Evolutionary conservation across 1,284 basidiomycete species (phyloP), one percentile per base, ranked within the genome.

Genomic region (Microbotryum intermedium): DNA sequence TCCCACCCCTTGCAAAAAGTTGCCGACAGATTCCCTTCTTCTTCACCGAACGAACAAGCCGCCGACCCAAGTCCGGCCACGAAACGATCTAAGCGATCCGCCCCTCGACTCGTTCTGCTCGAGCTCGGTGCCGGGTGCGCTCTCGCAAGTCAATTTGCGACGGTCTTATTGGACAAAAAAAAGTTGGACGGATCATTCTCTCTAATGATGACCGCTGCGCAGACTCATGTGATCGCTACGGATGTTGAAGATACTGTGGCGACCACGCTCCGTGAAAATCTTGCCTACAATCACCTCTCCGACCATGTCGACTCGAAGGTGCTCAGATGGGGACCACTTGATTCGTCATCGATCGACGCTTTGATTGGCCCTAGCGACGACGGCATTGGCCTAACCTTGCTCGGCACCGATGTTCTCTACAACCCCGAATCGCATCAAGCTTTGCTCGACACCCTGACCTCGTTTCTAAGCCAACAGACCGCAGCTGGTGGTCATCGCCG

Each of bases 51-150:
- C 4, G 23, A 30, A 28, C 43, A 16, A 6, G 50, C 21, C 20
- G 42, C 10, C 16, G 42, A 30, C 7, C 18, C 5, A 18, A 16
- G 25, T 18, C 44, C 29, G n/a, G 13, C n/a, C n/a, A 2, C 44
- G 28, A 45, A 29, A 9, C 49, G n/a, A 16, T 34, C 39, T 13
- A 44, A 30, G 4, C 20, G 18, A 43, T 23, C 4, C 44, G 25
- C 11, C 11, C 16, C 29, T 39, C 21, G 28, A 4, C 16, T n/a
- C 11, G 57, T 49, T 1, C 21, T 69, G 21, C 46, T 71, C 59
- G 70, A 71, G 50, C 64, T 71, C 11, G 70, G 70, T 8, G 67
- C 69, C 0, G 70, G 70, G 0, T 70, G 70, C 44, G 70, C 64
- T 1, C 53, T 71, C 10, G 63, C 62, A 2, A 59, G 60, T 4